Evolutionary conservation across 345 rosid species (phyloP), one percentile per base, ranked within the genome.

Genomic region (Lepidium didymum): DNA sequence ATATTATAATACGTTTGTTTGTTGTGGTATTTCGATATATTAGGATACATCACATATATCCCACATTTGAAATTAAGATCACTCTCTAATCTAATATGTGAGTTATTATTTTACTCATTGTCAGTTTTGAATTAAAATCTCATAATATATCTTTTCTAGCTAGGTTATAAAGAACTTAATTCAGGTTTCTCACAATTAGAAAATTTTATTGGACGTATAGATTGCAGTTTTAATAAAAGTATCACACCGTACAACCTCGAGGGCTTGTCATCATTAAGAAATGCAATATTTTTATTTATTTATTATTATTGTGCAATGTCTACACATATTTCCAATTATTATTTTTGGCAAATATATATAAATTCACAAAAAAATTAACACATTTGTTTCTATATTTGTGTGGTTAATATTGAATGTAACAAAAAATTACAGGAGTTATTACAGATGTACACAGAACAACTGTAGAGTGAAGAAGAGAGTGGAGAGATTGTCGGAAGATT

Each of bases 381-480:
- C 29, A 29, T 38, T 33, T 31, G 8, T 25, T 62, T 15, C 13
- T 33, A 29, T 14, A 2, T 18, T 0, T 27, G 18, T 31, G 8
- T 19, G 54, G 35, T 56, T 73, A 31, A 50, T n/a, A n/a, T 0
- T 16, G n/a, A 66, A 47, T 50, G 1, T 33, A 47, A 29, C 10
- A 27, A 34, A 6, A 14, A 23, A 12, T 13, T 27, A 78, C 82
- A 92, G 98, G 71, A 92, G 98, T 68, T 92, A 92, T 45, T 92
- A 92, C 52, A 81, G 98, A 6, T 92, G 98, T 58, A 90, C 98
- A 5, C 85, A 92, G 67, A 90, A 47, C 53, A 93, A 84, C 64
- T 93, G 98, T 73, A 77, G 92, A 62, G 97, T 93, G 80, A 93
- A 93, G 87, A 93, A 93, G 85, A 93, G 97, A 75, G 96, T 93